Evolutionary conservation across 2,329 filamentous ascomycete species (phyloP).

Genomic region (Plenodomus biglobosus): DNA sequence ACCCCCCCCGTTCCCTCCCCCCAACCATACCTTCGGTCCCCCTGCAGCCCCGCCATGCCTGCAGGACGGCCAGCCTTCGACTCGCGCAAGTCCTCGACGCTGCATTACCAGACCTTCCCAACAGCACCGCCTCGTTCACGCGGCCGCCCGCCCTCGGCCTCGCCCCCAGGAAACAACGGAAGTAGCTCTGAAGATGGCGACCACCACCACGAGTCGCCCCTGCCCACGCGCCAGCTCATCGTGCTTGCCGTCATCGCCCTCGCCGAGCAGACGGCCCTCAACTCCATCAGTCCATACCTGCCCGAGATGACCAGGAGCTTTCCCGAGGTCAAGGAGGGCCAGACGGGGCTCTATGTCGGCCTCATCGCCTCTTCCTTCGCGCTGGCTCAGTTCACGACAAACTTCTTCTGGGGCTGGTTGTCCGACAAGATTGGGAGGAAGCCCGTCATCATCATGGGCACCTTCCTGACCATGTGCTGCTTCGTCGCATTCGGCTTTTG

Average conservation of each 20-base stretch:
- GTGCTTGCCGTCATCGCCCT: slow-evolving; percentile 86
- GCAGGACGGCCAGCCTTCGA: slow-evolving; percentile 40
- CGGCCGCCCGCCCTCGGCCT: slow-evolving; percentile 52
- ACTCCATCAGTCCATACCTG: slow-evolving; percentile 93
- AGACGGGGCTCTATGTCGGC: slow-evolving; percentile 86
- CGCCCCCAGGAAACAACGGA: slow-evolving; percentile 28
- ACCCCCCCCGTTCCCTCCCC: slow-evolving; percentile 5
- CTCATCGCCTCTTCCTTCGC: slow-evolving; percentile 89
- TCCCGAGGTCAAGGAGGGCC: slow-evolving; percentile 69
- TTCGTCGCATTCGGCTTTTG: slow-evolving; percentile 90
- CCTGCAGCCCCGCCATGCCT: slow-evolving; percentile 29
- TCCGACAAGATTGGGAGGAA: slow-evolving; percentile 80
- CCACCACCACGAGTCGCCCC: slow-evolving; percentile 63
- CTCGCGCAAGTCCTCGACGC: slow-evolving; percentile 54
- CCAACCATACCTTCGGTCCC: slow-evolving; percentile 3
- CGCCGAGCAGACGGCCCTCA: slow-evolving; percentile 92
- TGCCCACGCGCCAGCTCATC: slow-evolving; percentile 80
- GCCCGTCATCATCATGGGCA: slow-evolving; percentile 79
- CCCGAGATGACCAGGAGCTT: slow-evolving; percentile 89
- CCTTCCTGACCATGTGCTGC: slow-evolving; percentile 76
- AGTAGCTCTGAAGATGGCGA: slow-evolving; percentile 40
- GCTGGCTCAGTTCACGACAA: slow-evolving; percentile 86
- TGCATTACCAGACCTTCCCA: slow-evolving; percentile 81
- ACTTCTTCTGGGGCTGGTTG: slow-evolving; percentile 86
- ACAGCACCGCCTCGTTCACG: slow-evolving; percentile 70